These are phyloP conservation scores for Dryadomyces quercivorus DNA, from an alignment of 2,329 filamentous ascomycete species.

Conservation along the genomic window DNA sequence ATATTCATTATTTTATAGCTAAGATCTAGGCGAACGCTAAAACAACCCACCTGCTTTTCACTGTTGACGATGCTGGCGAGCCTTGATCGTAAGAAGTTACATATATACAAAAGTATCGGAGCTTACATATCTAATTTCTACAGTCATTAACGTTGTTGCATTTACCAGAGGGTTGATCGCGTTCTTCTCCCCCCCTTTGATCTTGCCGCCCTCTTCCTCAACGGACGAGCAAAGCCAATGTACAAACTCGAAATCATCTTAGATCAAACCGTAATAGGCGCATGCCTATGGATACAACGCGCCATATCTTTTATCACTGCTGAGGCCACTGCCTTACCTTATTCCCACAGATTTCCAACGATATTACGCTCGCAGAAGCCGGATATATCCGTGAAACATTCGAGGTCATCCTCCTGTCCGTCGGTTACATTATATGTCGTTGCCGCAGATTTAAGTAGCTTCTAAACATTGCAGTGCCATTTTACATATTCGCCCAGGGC, in stretches of 20 bases:
- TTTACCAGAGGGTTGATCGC: too few relatives aligned
- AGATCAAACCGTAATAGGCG: slow-evolving; percentile 38
- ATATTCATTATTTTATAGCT: too few relatives aligned
- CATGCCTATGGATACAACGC: slow-evolving; percentile 31
- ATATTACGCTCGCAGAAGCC: slow-evolving; percentile 27
- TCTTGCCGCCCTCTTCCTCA: too few relatives aligned
- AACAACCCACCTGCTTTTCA: too few relatives aligned
- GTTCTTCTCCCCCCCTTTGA: too few relatives aligned
- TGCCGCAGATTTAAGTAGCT: slow-evolving; percentile 38
- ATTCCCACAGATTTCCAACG: slow-evolving; percentile 40
- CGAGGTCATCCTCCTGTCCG: slow-evolving; percentile 33
- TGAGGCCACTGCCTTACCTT: slow-evolving; percentile 44
- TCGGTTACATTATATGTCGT: slow-evolving; percentile 31
- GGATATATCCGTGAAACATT: slow-evolving; percentile 37
- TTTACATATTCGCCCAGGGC: slow-evolving; percentile 23
- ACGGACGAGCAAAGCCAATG: slow-evolving; percentile 29
- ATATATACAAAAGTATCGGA: too few relatives aligned
- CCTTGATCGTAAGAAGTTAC: too few relatives aligned
- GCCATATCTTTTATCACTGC: slow-evolving; percentile 37
- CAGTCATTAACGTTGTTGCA: too few relatives aligned
- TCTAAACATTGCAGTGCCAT: slow-evolving; percentile 17
- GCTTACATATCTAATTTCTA: too few relatives aligned
- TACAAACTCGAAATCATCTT: slow-evolving; percentile 38
- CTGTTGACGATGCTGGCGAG: too few relatives aligned
- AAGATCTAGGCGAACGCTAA: too few relatives aligned